Evolutionary conservation across 768 basidiomycete species (phyloP), one percentile per base, ranked within the genome.

Genomic region (Suillus ampliporus): DNA sequence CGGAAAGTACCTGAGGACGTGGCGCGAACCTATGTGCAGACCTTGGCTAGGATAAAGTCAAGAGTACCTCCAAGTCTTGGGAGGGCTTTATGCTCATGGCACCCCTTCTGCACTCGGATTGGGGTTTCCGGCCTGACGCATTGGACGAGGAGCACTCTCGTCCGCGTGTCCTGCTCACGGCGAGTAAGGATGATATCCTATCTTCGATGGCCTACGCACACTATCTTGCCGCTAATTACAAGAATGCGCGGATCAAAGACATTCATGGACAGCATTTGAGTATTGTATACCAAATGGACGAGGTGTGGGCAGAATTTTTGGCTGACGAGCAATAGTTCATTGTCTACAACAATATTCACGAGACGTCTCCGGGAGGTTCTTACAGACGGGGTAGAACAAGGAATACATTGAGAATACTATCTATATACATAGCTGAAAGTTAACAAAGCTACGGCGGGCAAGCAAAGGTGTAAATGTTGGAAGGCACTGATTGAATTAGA

Each of bases 221-320:
- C 53, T 88, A 83, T 77, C 67, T 88, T n/a, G 78, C 76, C n/a
- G 69, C 72, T 13, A 73, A 76, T 60, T 84, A 85, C 71, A 76
- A 74, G 71, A 83, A 83, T 62, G 75, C 79, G 7, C 74, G 66
- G 51, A 67, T 82, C 35, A 80, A 72, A 67, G 76, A 70, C 47
- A 61, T 85, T 46, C 74, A 69, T 19, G 86, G 87, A 1, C 84
- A 85, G 7, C 86, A 86, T 65, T 64, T 86, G n/a, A 73, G 81
- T 21, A 57, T 74, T 8, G 65, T 86, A 31, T 84, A 80, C 67
- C 74, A 79, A 61, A 53, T 84, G 57, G 77, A 87, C 56, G 76
- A 79, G n/a, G 68, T 86, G 15, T 85, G 82, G 83, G 74, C 66
- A 37, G 73, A 78, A 6, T 71, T 75, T 61, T 35, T 77, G 34